Evolutionary conservation across 768 basidiomycete genomes (phyloP), one percentile per base, ranked within the genome.

Genomic region (Termitomyces sp.): DNA sequence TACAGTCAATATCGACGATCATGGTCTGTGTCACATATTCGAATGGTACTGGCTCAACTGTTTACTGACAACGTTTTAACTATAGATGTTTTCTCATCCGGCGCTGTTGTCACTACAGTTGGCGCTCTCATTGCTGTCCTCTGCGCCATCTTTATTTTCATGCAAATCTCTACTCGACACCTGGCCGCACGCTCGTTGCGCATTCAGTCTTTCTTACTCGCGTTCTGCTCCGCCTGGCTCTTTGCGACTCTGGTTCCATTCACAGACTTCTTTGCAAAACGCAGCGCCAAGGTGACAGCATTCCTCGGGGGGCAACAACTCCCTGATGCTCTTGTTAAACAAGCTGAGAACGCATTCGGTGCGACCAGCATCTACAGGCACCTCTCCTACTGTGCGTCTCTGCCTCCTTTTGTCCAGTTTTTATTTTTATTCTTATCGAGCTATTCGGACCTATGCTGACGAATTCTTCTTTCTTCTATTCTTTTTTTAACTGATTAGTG

Each of bases 311-410:
- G 68, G 14, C 43, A 71, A 1, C 62, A 65, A 43, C 57, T 86
- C 10, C 74, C 79, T 9, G 64, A 65, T 9, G 38, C 62, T 5
- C 37, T 74, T 16, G 65, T 86, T 46, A 66, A 76, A 62, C 58
- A 54, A 21, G 65, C 72, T 17, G 74, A 77, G 62, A 45, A 59
- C 9, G 34, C 63, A n/a, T 64, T 78, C 5, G 78, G 80, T 16
- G 59, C 72, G 29, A 75, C 77, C 21, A 67, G 74, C 12, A 66
- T 73, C 2, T 84, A 84, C 63, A 73, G 67, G 48, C 56, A 79
- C 12, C 73, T 78, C n/a, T 57, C 63, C 48, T 84, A 79, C 63
- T 64, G 83, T 85, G 66, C 61, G 81, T 76, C 17, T 46, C 21
- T 32, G 43, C 23, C 16, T 37, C 21, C 42, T 43, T 43, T 23